Evolutionary conservation across 306 rosid species (phyloP).

Genomic region (Sicyos baderoa): DNA sequence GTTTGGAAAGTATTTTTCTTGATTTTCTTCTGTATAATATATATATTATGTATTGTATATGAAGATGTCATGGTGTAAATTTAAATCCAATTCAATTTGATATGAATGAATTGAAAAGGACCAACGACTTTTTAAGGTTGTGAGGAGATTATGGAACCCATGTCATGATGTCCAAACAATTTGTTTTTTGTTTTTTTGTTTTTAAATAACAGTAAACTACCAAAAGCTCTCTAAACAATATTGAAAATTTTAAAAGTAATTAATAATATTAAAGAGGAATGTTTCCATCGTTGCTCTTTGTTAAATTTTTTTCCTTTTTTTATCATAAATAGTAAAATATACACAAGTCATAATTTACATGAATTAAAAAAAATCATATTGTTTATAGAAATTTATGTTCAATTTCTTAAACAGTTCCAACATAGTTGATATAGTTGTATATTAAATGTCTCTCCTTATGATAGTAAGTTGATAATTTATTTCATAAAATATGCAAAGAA

Average conservation of each 20-base stretch:
- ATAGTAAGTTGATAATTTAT: background rate
- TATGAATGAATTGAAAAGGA: background rate
- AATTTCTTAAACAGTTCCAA: background rate
- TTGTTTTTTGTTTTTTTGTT: background rate
- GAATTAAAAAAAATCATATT: too few relatives aligned
- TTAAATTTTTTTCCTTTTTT: background rate
- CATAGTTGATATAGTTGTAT: background rate
- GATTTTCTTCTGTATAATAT: background rate
- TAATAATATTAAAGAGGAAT: background rate
- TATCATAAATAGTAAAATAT: background rate
- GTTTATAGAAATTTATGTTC: background rate
- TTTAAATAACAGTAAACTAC: background rate
- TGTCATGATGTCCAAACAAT: background rate
- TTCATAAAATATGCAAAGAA: too few relatives aligned
- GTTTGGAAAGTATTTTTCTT: too few relatives aligned
- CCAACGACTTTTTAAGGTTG: constrained; percentile 9
- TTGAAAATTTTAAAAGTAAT: background rate
- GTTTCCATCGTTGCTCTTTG: background rate
- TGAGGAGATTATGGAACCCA: constrained; percentile 19
- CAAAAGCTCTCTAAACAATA: background rate
- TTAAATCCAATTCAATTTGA: background rate
- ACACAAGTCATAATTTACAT: background rate
- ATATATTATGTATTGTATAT: background rate
- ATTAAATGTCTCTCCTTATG: background rate
- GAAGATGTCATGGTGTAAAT: constrained; percentile 8